Evolutionary conservation across 257 asterid species (phyloP).

Genomic region (Craterostigma plantagineum): DNA sequence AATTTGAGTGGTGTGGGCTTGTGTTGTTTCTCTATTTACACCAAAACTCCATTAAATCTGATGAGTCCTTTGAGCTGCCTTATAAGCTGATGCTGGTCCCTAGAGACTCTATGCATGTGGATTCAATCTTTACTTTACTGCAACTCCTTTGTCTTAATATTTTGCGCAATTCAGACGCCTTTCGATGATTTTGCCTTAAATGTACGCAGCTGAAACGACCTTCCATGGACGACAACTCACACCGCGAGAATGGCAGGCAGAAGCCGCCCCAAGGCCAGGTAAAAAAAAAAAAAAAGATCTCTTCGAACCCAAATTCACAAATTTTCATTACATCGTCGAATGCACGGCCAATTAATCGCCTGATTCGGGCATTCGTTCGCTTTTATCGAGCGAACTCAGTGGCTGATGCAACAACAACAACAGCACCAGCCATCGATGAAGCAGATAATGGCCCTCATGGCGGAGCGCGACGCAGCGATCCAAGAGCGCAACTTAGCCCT

Average conservation of each 20-base stretch:
- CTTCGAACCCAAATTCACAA: background rate
- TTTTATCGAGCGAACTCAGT: conserved; percentile 49
- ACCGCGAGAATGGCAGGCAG: conserved; percentile 76
- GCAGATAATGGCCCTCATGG: conserved; percentile 83
- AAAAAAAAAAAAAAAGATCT: conserved; percentile 1
- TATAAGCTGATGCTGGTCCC: too few relatives aligned
- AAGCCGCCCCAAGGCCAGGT: conserved; percentile 88
- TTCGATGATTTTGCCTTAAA: too few relatives aligned
- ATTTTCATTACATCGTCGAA: background rate
- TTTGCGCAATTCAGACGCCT: too few relatives aligned
- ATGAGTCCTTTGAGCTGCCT: too few relatives aligned
- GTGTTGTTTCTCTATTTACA: too few relatives aligned
- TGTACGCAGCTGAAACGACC: background rate
- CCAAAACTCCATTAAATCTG: too few relatives aligned
- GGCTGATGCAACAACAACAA: conserved; percentile 98
- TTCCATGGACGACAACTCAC: conserved; percentile 64
- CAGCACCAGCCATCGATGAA: conserved; percentile 96
- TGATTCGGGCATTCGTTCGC: too few relatives aligned
- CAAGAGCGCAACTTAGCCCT: conserved; percentile 82
- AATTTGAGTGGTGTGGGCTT: too few relatives aligned
- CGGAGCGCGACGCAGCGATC: conserved; percentile 91
- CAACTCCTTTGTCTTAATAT: too few relatives aligned
- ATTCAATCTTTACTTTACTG: too few relatives aligned
- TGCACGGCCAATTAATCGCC: too few relatives aligned
- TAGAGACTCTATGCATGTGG: too few relatives aligned